phyloP scores from a whole-genome alignment of 495 filamentous ascomycete species.

The Durotheca rogersii region DNA sequence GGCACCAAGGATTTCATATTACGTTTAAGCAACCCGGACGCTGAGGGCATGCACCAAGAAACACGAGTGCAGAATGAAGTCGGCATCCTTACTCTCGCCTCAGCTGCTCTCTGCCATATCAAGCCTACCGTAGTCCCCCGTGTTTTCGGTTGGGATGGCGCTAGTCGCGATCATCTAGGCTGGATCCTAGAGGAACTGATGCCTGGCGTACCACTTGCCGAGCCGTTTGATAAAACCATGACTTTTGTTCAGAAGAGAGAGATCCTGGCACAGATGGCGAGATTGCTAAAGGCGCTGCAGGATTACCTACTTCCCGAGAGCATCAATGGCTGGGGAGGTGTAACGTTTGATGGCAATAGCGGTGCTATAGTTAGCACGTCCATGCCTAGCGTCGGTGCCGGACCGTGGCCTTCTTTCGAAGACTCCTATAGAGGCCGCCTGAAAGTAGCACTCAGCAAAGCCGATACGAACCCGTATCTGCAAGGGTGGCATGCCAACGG shows the following conservation, averaged over 20 bases:
- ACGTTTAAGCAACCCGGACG: slow-evolving; percentile 32
- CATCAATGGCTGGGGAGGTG: slow-evolving; percentile 31
- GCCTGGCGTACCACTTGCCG: slow-evolving; percentile 20
- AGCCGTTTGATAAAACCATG: no score
- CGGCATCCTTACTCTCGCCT: slow-evolving; percentile 32
- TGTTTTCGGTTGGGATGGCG: slow-evolving; percentile 34
- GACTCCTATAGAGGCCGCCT: slow-evolving; percentile 25
- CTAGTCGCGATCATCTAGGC: no score
- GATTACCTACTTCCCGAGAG: slow-evolving; percentile 31
- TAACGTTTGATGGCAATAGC: slow-evolving; percentile 33
- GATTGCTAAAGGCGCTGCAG: slow-evolving; percentile 30
- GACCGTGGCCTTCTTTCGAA: slow-evolving; percentile 32
- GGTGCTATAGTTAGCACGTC: slow-evolving; percentile 31
- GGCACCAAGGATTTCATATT: slow-evolving; percentile 33
- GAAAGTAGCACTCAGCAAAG: slow-evolving; percentile 24
- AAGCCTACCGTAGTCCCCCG: slow-evolving; percentile 31
- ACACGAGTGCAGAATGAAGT: slow-evolving; percentile 38
- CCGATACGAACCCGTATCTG: slow-evolving; percentile 31
- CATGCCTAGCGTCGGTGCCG: slow-evolving; percentile 31
- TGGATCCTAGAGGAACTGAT: slow-evolving; percentile 37
- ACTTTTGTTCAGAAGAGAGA: no score
- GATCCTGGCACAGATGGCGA: no score
- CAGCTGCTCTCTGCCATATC: slow-evolving; percentile 31
- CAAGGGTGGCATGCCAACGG: slow-evolving; percentile 31
- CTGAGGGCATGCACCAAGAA: slow-evolving; percentile 32